Percentiles rank a stretch among this genome's conserved stretches.
These are phyloP conservation scores for Lactifluus piperatus DNA, from an alignment of 768 basidiomycete species.

Conservation along the genomic window DNA sequence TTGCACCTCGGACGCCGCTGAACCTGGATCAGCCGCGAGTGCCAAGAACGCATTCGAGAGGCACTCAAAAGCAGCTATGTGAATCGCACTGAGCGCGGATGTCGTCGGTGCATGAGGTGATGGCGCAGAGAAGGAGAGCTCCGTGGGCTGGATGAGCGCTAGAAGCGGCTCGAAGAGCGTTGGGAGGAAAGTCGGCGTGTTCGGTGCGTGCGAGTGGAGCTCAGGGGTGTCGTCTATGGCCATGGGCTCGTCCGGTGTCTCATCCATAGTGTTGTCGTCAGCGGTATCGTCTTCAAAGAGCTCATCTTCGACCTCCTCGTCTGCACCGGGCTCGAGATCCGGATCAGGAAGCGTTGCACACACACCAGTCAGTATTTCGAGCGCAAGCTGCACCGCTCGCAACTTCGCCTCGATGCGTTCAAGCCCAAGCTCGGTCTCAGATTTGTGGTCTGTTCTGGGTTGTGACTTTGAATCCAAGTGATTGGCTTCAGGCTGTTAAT, in stretches of 20 bases:
- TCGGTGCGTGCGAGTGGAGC: conserved; percentile 16
- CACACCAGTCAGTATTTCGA: conserved; percentile 82
- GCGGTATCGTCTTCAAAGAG: conserved; percentile 36
- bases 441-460: conserved; percentile 60
- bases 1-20: conserved; percentile 36
- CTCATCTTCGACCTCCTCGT: conserved; percentile 30
- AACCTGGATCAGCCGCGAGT: conserved; percentile 41
- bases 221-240: conserved; percentile 21
- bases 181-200: conserved; percentile 40
- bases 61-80: conserved; percentile 80
- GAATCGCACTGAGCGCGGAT: conserved; percentile 73
- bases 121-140: conserved; percentile 69
- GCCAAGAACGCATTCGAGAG: conserved; percentile 85
- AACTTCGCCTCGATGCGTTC: conserved; percentile 64
- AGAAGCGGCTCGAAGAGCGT: conserved; percentile 62
- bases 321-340: conserved; percentile 34
- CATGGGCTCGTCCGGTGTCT: conserved; percentile 26
- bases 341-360: conserved; percentile 84
- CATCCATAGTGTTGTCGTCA: conserved; percentile 30
- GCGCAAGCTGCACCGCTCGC: conserved; percentile 67
- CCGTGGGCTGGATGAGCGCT: conserved; percentile 60
- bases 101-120: conserved; percentile 86
- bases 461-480: background rate
- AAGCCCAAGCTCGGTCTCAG: conserved; percentile 57
- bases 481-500: conserved; percentile 34